Evolutionary conservation across 169 alveolate genomes (phyloP).

Genomic region (Besnoitia besnoiti): DNA sequence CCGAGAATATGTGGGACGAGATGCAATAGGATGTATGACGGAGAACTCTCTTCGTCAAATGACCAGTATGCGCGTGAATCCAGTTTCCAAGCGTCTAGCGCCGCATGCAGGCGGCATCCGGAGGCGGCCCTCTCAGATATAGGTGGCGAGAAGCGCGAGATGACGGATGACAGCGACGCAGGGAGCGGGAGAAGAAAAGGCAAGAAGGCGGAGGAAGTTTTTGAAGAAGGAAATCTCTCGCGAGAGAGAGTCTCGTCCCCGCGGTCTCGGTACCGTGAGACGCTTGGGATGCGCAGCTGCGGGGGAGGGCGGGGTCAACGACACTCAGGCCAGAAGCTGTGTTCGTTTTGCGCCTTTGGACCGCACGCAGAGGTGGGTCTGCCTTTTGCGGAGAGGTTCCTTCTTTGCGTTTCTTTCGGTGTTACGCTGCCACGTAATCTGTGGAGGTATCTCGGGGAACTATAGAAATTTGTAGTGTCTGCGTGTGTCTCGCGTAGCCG

Average conservation of each 20-base stretch:
- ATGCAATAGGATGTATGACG: no score
- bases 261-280: not conserved
- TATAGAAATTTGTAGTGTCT: no score
- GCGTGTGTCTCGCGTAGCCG: no score
- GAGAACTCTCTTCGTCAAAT: not conserved
- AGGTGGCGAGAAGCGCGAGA: not conserved
- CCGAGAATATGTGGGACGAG: no score
- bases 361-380: slow-evolving; percentile 38
- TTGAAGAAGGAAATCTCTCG: not conserved
- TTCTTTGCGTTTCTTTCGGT: not conserved
- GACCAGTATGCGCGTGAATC: no score
- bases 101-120: no score
- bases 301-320: not conserved
- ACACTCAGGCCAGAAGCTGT: not conserved
- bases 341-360: not conserved
- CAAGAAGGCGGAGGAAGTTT: not conserved
- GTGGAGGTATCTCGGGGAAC: no score
- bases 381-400: not conserved
- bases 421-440: not conserved
- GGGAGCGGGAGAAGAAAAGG: not conserved
- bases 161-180: not conserved
- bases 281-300: not conserved
- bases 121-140: no score
- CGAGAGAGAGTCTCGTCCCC: not conserved
- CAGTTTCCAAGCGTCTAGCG: no score